Evolutionary conservation across 2,329 filamentous ascomycete species (phyloP), one percentile per base, ranked within the genome.

Genomic region (Neofusicoccum cordaticola): DNA sequence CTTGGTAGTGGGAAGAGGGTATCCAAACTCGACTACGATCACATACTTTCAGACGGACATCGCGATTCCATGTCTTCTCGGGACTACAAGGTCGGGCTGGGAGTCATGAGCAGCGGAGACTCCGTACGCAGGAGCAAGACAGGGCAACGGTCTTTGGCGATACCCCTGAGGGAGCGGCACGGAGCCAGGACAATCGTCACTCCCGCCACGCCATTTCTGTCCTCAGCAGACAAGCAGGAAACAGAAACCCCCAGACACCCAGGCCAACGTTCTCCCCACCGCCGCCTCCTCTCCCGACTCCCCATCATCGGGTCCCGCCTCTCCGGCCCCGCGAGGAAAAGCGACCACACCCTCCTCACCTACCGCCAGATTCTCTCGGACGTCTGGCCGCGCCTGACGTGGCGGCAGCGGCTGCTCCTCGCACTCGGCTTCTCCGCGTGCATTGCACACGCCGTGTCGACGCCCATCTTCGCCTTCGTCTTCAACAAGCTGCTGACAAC

Each of bases 381-480:
- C 0, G 82, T 97, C 0, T 90, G 91, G 86, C 89, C 91, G 0
- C 82, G 77, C 0, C 78, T 97, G 0, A 78, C 80, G 0, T 71
- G 70, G 60, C 77, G 68, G 6, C 81, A 88, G 12, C 85, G 84
- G 1, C 1, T 84, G 0, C 74, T 85, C 12, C 78, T 96, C 0
- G 34, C 89, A 0, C 62, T 85, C 1, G 91, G 88, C 1, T 77
- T 92, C 9, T n/a, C 85, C 0, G 82, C 84, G 50, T 87, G 89
- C 35, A 70, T 90, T 0, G 69, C 89, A 0, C 87, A 91, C 52
- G 89, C 91, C 3, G 85, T 83, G 3, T 83, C 85, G 31, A 90
- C 89, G 0, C 91, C 93, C 0, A 79, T 86, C 0, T 97, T 97
- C 70, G 89, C 92, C 0, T 92, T 85, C 73, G 81, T 90, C 8